These are phyloP conservation scores for Penicillium polonicum DNA, from an alignment of 2,329 filamentous ascomycete genomes.

Conservation along the genomic window DNA sequence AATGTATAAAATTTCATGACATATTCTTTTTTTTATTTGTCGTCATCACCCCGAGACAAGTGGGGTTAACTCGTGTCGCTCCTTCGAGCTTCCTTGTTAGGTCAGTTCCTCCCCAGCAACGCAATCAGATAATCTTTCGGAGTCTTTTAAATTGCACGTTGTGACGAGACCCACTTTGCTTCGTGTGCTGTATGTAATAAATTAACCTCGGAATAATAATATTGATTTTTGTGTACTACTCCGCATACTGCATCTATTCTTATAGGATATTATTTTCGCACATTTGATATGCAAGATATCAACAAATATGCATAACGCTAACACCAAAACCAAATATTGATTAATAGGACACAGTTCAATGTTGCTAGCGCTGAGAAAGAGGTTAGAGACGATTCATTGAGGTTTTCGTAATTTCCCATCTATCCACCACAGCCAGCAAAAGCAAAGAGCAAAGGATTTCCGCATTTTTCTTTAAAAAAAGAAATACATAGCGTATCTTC, in stretches of 20 bases:
- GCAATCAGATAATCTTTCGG: constrained; percentile 5
- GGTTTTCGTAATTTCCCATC: no score
- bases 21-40: not conserved
- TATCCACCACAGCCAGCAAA: not conserved
- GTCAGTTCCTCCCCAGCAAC: not conserved
- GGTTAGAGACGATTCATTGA: not conserved
- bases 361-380: no score
- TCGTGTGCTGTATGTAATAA: not conserved
- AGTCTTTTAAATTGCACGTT: not conserved
- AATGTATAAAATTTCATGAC: constrained; percentile 6
- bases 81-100: not conserved
- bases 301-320: no score
- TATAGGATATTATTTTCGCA: no score
- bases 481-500: not conserved
- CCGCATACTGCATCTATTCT: no score
- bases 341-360: not conserved
- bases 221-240: not conserved
- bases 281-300: no score
- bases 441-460: no score
- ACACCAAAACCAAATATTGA: no score
- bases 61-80: not conserved
- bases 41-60: not conserved
- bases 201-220: not conserved
- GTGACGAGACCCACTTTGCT: not conserved
- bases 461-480: no score